Conservation (phyloP, 2,329 filamentous ascomycete species). For the Rosellinia necatrix region DNA sequence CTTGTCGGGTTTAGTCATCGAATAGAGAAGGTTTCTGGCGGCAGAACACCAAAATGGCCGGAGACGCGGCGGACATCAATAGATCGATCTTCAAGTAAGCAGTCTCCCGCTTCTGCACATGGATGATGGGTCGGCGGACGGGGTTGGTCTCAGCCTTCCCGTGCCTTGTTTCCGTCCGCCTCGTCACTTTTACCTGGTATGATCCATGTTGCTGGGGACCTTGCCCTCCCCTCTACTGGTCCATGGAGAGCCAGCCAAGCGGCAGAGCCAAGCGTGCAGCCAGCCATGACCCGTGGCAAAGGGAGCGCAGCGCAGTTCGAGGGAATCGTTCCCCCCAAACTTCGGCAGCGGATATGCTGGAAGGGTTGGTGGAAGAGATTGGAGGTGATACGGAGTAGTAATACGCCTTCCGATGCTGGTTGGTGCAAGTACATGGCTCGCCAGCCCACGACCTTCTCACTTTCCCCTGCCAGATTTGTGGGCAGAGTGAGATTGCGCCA, state of each 20-base stretch:
- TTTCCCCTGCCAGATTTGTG: background rate
- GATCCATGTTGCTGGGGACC: background rate
- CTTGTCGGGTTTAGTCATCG: no score
- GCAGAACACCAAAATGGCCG: background rate
- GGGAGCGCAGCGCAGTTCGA: no score
- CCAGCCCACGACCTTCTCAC: background rate
- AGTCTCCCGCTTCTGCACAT: no score
- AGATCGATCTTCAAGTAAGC: constrained; percentile 32
- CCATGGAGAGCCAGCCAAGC: background rate
- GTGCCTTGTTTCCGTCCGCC: background rate
- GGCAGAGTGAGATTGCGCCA: background rate
- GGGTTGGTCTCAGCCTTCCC: constrained; percentile 16
- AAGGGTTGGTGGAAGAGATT: no score
- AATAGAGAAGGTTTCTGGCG: background rate
- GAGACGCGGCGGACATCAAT: constrained; percentile 26
- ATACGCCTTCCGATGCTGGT: background rate
- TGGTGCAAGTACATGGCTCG: background rate
- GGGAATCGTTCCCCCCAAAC: no score
- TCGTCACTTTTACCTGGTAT: background rate
- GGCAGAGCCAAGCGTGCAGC: no score
- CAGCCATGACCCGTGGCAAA: no score
- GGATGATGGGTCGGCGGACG: no score
- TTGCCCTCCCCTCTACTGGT: background rate
- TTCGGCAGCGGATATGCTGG: no score
- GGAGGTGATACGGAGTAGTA: background rate